phyloP scores from a whole-genome alignment of 2,329 filamentous ascomycete species.

The Periconia digitata region DNA sequence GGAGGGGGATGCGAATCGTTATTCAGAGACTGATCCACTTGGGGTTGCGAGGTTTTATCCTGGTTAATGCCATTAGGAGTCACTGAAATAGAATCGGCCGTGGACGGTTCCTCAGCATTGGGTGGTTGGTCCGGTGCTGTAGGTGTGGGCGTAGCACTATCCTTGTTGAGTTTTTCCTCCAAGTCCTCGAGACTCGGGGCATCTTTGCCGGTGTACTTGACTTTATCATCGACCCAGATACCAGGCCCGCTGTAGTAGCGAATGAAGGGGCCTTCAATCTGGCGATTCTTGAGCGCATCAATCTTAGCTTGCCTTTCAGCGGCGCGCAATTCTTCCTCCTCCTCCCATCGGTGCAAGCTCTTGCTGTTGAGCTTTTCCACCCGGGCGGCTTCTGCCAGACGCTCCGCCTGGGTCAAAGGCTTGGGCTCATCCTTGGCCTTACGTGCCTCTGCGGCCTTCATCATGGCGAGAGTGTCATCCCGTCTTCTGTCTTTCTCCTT shows the following conservation, averaged over 20 bases:
- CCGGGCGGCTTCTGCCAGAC: conserved; percentile 76
- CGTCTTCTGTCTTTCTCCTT: conserved; percentile 70
- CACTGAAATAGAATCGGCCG: conserved; percentile 5
- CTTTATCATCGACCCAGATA: conserved; percentile 74
- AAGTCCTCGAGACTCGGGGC: conserved; percentile 39
- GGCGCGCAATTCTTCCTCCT: conserved; percentile 84
- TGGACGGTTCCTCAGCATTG: conserved; percentile 6
- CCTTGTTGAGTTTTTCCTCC: conserved; percentile 41
- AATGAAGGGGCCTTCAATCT: conserved; percentile 84
- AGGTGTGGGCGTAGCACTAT: conserved; percentile 9
- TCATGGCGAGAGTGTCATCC: conserved; percentile 67
- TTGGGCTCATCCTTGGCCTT: conserved; percentile 76
- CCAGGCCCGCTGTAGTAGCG: conserved; percentile 93
- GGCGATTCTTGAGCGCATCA: conserved; percentile 83
- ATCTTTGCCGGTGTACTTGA: conserved; percentile 65
- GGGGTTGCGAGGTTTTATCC: conserved; percentile 14
- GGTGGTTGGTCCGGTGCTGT: conserved; percentile 9
- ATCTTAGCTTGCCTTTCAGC: conserved; percentile 81
- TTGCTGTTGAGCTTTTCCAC: conserved; percentile 86
- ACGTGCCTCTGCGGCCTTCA: conserved; percentile 62
- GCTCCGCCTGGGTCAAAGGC: conserved; percentile 82
- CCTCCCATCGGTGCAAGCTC: conserved; percentile 91
- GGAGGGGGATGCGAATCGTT: conserved; percentile 14
- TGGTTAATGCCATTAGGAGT: conserved; percentile 6
- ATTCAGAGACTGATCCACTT: conserved; percentile 14